Base-by-base conservation (phyloP, 345 rosid species). In the Arabis alpina region DNA sequence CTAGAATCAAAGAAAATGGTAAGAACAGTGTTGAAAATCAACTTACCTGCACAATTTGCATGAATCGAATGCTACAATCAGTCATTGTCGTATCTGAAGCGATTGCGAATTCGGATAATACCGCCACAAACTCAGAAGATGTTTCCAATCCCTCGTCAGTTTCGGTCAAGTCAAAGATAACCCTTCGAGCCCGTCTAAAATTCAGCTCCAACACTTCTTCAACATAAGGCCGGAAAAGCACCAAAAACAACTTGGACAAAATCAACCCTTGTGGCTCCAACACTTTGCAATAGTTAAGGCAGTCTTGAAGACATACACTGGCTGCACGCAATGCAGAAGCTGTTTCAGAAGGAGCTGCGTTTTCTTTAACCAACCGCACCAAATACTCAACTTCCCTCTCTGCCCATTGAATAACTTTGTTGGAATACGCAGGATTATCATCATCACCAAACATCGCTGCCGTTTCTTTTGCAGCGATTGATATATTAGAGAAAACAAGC, bases 141-240 rank as follows among this genome's bases (percentile, higher is more conserved):
- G 79, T 63, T 19, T 79, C 80, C 74, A 80, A 79, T 81, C 82
- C 81, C 68, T 84, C 95, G 51, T 84, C 83, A 30, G 58, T 72
- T 77, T 84, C 93, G 42, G 76, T 71, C 73, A 77, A 74, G 75
- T 86, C 83, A 48, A 94, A 85, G 77, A 83, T 66, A 41, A 75
- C 75, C 80, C 73, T 94, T 71, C 93, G 81, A 24, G 97, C 97
- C 74, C 88, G 80, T 84, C 96, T 84, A 72, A 86, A 86, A 65
- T 89, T 94, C 83, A 85, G 77, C 84, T 94, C 99, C 30, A 94
- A 65, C 63, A 88, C 99, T 85, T 94, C 97, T 64, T 91, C 97
- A 53, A 94, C 82, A 67, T 84, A 94, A 2, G 99, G 95, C 48
- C 88, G 86, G 64, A 86, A 64, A 52, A 93, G 87, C 72, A 93